Percentiles rank a stretch among this genome's conserved stretches.
These are phyloP conservation scores for Escovopsis sp. DNA, from an alignment of 2,329 filamentous ascomycete species.

Conservation along the genomic window DNA sequence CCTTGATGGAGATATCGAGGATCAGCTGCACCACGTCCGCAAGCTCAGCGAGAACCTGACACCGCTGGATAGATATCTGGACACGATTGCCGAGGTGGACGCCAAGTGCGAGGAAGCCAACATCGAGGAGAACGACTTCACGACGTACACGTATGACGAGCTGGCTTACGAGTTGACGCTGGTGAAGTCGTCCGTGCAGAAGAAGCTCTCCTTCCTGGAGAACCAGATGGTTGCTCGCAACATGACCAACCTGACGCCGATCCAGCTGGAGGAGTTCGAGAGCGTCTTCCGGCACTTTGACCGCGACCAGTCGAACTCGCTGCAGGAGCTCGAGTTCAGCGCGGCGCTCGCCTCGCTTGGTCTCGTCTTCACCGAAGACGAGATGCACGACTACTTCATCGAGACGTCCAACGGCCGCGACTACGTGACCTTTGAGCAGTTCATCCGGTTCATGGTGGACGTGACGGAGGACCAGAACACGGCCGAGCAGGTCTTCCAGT, in stretches of 20 bases:
- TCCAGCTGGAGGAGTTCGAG: constrained; percentile 96
- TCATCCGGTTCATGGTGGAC: constrained; percentile 98
- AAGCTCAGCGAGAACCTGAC: constrained; percentile 72
- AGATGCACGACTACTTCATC: constrained; percentile 92
- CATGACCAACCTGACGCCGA: constrained; percentile 97
- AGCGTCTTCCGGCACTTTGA: constrained; percentile 97
- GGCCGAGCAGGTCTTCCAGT: constrained; percentile 95
- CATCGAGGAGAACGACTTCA: constrained; percentile 98
- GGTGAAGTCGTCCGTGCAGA: constrained; percentile 81
- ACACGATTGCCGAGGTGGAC: constrained; percentile 74
- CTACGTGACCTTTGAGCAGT: constrained; percentile 92
- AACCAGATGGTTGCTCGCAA: constrained; percentile 96
- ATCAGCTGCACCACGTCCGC: constrained; percentile 77
- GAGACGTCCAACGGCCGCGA: constrained; percentile 68
- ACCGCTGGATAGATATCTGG: constrained; percentile 80
- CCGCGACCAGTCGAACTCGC: constrained; percentile 74
- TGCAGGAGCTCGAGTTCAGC: constrained; percentile 90
- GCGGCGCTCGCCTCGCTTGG: constrained; percentile 90
- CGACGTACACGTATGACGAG: constrained; percentile 97
- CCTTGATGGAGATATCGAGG: constrained; percentile 92
- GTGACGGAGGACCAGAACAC: constrained; percentile 98
- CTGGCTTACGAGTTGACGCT: constrained; percentile 83
- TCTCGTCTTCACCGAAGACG: constrained; percentile 88
- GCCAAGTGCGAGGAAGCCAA: constrained; percentile 89
- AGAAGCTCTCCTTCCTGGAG: constrained; percentile 91